phyloP scores from a whole-genome alignment of 1,284 basidiomycete genomes.

The Ganoderma meredithae region DNA sequence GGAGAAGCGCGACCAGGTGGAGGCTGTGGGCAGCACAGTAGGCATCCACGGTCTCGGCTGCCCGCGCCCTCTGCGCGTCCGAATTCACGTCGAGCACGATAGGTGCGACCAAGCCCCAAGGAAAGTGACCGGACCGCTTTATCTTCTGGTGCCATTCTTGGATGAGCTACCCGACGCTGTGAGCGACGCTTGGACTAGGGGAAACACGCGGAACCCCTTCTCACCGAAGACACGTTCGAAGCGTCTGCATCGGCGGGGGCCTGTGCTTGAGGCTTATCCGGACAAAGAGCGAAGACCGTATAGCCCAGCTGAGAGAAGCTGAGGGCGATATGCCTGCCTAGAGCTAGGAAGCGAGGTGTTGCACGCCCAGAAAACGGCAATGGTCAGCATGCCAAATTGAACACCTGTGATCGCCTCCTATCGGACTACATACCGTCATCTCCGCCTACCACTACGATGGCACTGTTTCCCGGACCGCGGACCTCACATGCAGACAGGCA shows the following conservation, averaged over 20 bases:
- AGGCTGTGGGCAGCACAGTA: slow-evolving; percentile 42
- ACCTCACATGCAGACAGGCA: slow-evolving; percentile 35
- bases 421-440: slow-evolving; percentile 39
- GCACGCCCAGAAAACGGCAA: slow-evolving; percentile 1
- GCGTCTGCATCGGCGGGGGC: slow-evolving; percentile 22
- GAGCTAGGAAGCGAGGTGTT: slow-evolving; percentile 32
- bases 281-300: slow-evolving; percentile 44
- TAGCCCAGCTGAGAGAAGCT: slow-evolving; percentile 44
- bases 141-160: slow-evolving; percentile 46
- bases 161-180: slow-evolving; percentile 37
- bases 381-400: slow-evolving; percentile 16
- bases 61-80: slow-evolving; percentile 39
- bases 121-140: slow-evolving; percentile 37
- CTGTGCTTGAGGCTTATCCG: slow-evolving; percentile 29
- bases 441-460: slow-evolving; percentile 41
- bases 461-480: slow-evolving; percentile 37
- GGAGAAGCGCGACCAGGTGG: slow-evolving; percentile 42
- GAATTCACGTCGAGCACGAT: slow-evolving; percentile 42
- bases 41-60: slow-evolving; percentile 43
- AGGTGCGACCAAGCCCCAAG: slow-evolving; percentile 45
- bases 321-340: slow-evolving; percentile 41
- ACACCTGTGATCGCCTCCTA: slow-evolving; percentile 21
- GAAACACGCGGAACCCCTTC: slow-evolving; percentile 18
- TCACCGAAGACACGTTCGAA: slow-evolving; percentile 40
- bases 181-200: slow-evolving; percentile 18